Evolutionary conservation across 1,139 yeast species (phyloP), one percentile per base, ranked within the genome.

Genomic region (Sugiyamaella sp.): DNA sequence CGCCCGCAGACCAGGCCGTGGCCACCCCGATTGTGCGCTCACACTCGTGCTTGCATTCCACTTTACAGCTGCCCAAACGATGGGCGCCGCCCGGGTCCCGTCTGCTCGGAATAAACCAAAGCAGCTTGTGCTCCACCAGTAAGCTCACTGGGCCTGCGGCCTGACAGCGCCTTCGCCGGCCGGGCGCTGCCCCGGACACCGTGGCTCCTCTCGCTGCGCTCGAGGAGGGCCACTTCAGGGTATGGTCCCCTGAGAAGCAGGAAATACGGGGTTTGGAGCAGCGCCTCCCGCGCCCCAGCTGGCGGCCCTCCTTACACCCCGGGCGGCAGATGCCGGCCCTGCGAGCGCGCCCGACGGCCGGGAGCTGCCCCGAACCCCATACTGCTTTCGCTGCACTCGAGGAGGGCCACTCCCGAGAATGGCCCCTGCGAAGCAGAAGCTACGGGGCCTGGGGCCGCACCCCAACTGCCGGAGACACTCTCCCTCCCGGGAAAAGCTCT

Each of bases 151-250:
- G n/a, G n/a, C 29, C 29, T 10, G 10, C 29, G 9, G 29, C 29
- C 9, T 24, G 29, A 24, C 10, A 24, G 29, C 9, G 9, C 29
- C 29, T 10, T 24, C 5, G 29, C 29, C 29, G 29, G 29, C 29
- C 9, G 29, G 35, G 35, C 35, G 8, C 14, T 14, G 35, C 35
- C 35, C 35, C 35, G n/a, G 35, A 29, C 35, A 12, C 35, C 35
- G 14, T 29, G 35, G 35, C 35, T 29, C 35, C 35, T 29, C 35
- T 29, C 35, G 35, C 35, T 29, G 8, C 35, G 35, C 35, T 29
- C 35, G 35, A 29, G 35, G 8, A 12, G 35, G 35, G 35, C 35
- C 9, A 6, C 29, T 5, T 6, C 29, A 10, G 29, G 29, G 29
- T 24, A n/a, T n/a, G n/a, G n/a, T n/a, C n/a, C n/a, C n/a, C n/a